phyloP scores from a whole-genome alignment of 1,139 yeast species.

The Candida sanyaensis region DNA sequence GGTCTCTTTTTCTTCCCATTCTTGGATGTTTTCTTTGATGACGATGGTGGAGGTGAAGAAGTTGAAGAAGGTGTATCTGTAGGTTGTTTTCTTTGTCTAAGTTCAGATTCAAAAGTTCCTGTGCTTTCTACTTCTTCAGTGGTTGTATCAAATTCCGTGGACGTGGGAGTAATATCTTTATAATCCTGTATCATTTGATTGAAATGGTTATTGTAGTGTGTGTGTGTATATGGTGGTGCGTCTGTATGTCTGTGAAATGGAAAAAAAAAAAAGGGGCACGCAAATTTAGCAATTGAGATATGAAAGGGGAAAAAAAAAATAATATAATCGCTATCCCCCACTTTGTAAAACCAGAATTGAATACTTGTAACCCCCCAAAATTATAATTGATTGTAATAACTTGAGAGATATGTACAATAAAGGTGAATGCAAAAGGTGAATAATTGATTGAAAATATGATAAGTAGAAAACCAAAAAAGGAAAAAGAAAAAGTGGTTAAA shows the following conservation, averaged over 20 bases:
- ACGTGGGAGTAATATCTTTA: neutral
- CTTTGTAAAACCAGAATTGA: neutral
- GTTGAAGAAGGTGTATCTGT: neutral
- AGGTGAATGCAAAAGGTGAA: too few species aligned
- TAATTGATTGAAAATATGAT: too few species aligned
- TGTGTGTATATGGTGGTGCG: neutral
- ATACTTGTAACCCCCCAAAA: neutral
- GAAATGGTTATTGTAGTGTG: neutral
- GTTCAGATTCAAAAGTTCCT: neutral
- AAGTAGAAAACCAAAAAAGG: too few species aligned
- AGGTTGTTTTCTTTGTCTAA: conserved; percentile 2
- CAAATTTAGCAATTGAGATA: neutral
- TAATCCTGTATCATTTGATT: neutral
- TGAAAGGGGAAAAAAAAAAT: neutral
- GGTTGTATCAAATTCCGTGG: neutral
- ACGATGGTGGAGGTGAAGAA: neutral
- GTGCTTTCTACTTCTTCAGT: neutral
- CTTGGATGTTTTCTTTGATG: neutral
- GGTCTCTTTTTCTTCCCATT: conserved; percentile 10
- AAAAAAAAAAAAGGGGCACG: neutral
- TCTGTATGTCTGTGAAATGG: neutral
- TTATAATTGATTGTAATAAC: too few species aligned
- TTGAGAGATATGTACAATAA: too few species aligned
- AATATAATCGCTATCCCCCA: neutral
- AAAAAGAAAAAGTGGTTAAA: too few species aligned